These are phyloP conservation scores for Solanum hybrid DNA, from an alignment of 305 asterid species.

Conservation along the genomic window DNA sequence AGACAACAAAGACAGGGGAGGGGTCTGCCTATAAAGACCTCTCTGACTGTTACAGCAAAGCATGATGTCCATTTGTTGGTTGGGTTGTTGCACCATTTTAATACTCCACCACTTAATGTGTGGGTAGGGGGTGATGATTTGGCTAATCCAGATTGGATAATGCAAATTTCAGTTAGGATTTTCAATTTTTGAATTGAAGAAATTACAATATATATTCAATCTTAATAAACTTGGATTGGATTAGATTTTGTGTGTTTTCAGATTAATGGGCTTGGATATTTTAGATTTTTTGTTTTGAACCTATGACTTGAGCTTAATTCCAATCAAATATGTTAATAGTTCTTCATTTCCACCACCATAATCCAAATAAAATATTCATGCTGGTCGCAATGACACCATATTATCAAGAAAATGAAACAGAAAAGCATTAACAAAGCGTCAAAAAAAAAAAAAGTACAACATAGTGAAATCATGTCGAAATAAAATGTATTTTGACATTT, in stretches of 20 bases:
- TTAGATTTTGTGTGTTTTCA: not conserved
- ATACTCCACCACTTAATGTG: not conserved
- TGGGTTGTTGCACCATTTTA: not conserved
- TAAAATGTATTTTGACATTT: not conserved
- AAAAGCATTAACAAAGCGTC: not conserved
- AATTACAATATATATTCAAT: not conserved
- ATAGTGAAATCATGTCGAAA: not conserved
- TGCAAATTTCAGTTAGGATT: not conserved
- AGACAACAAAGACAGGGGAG: constrained; percentile 6
- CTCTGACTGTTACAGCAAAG: constrained; percentile 6
- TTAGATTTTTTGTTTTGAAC: not conserved
- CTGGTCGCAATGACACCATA: not conserved
- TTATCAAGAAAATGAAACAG: not conserved
- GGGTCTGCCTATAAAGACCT: constrained; percentile 9
- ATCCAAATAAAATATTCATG: too few species aligned
- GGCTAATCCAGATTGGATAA: not conserved
- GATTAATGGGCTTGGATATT: not conserved
- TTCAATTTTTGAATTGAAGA: not conserved
- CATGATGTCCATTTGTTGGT: not conserved
- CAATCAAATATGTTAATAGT: not conserved
- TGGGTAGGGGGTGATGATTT: not conserved
- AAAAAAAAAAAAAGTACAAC: not conserved
- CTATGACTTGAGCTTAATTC: not conserved
- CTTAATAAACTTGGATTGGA: not conserved
- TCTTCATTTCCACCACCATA: not conserved